Evolutionary conservation across 2,329 filamentous ascomycete genomes (phyloP).

Genomic region (Neoarthrinium moseri): DNA sequence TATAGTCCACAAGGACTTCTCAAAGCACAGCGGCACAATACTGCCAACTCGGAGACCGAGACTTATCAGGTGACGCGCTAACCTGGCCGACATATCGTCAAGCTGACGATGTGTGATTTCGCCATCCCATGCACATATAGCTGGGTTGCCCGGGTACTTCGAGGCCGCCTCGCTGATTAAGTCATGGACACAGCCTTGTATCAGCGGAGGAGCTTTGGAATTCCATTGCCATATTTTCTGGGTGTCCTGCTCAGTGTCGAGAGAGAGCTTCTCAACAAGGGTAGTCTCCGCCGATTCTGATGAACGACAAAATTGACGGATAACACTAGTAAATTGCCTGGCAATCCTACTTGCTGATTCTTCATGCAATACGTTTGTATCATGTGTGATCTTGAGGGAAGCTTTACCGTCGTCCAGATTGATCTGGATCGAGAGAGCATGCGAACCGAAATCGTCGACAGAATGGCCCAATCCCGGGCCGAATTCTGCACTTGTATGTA

Average conservation of each 20-base stretch:
- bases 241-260: neutral
- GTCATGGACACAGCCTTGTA: neutral
- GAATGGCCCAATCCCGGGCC: no score
- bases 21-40: neutral
- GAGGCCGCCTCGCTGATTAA: neutral
- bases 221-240: neutral
- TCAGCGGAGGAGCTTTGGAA: neutral
- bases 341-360: neutral
- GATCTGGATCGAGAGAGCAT: no score
- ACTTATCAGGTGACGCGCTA: conserved; percentile 26
- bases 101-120: neutral
- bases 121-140: neutral
- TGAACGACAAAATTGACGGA: neutral
- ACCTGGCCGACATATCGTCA: neutral
- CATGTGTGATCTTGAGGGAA: neutral
- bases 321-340: neutral
- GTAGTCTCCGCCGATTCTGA: neutral
- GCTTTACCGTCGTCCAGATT: no score
- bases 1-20: neutral
- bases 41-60: conserved; percentile 20
- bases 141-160: neutral
- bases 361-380: neutral
- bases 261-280: neutral
- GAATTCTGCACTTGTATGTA: no score
- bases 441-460: no score